phyloP scores from a whole-genome alignment of 441 rosid genomes.

The Gossypium davidsonii region DNA sequence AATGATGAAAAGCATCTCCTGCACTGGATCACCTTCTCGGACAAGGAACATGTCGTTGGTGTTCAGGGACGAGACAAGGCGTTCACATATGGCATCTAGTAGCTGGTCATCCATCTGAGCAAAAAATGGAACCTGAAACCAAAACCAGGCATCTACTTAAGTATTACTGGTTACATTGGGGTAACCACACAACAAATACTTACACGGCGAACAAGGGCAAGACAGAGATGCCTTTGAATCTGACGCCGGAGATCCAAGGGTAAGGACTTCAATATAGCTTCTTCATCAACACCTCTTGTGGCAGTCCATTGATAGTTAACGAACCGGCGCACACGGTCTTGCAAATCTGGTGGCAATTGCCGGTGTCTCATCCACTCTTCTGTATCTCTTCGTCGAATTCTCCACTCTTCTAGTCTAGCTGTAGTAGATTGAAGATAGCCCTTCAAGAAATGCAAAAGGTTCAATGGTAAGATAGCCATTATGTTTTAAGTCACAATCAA shows the following conservation, averaged over 20 bases:
- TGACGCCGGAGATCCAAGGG: slow-evolving; percentile 71
- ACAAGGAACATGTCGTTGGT: slow-evolving; percentile 53
- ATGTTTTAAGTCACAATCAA: not conserved
- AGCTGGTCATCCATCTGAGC: slow-evolving; percentile 85
- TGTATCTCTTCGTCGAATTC: slow-evolving; percentile 68
- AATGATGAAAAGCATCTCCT: slow-evolving; percentile 80
- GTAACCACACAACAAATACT: slow-evolving; percentile 4
- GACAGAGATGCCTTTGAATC: slow-evolving; percentile 75
- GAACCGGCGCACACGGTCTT: slow-evolving; percentile 74
- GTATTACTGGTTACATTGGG: too few relatives aligned
- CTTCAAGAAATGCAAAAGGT: slow-evolving; percentile 26
- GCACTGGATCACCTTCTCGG: slow-evolving; percentile 88
- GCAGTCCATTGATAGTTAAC: slow-evolving; percentile 83
- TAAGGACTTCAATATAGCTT: slow-evolving; percentile 56
- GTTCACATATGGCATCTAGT: slow-evolving; percentile 80
- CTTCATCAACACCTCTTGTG: slow-evolving; percentile 79
- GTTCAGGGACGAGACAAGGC: slow-evolving; percentile 62
- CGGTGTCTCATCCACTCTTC: slow-evolving; percentile 98
- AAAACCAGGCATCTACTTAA: not conserved
- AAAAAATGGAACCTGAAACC: slow-evolving; percentile 66
- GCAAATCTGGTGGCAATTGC: slow-evolving; percentile 63
- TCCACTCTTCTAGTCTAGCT: slow-evolving; percentile 83
- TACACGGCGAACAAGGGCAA: slow-evolving; percentile 86
- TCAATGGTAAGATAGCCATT: not conserved
- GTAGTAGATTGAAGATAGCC: slow-evolving; percentile 72